These are phyloP conservation scores for Chytriomyces hyalinus DNA, from an alignment of 192 early-diverging fungal genomes.

Conservation along the genomic window DNA sequence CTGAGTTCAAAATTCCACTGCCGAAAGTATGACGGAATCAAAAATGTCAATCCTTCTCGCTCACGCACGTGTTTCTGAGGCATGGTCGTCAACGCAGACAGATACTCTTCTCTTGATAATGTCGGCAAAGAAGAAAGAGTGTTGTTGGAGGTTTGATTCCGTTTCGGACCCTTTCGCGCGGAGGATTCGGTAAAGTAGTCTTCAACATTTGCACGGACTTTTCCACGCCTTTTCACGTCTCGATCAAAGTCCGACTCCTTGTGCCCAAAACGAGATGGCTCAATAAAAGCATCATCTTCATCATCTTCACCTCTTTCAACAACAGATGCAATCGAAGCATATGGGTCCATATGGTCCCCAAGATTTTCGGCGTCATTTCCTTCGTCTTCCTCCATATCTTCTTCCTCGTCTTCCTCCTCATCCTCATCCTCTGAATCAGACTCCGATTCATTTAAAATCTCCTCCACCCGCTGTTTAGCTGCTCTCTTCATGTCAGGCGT, in stretches of 20 bases:
- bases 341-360: not conserved
- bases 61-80: constrained; percentile 31
- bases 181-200: constrained; percentile 79
- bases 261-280: constrained; percentile 12
- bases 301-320: constrained; percentile 36
- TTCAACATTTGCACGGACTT: constrained; percentile 55
- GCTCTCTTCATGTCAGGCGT: constrained; percentile 10
- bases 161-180: constrained; percentile 56
- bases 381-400: constrained; percentile 44
- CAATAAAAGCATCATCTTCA: constrained; percentile 36
- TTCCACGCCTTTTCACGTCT: constrained; percentile 32
- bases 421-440: constrained; percentile 34
- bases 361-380: constrained; percentile 12
- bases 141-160: constrained; percentile 68
- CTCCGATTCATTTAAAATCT: constrained; percentile 2
- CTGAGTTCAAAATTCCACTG: constrained; percentile 91
- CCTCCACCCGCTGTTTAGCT: not conserved
- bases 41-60: constrained; percentile 41
- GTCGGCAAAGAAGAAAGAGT: constrained; percentile 80
- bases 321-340: not conserved
- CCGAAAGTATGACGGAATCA: constrained; percentile 55
- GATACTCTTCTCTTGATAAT: constrained; percentile 75
- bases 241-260: constrained; percentile 42
- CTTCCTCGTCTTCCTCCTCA: constrained; percentile 37
- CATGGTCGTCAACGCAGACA: constrained; percentile 12